Evolutionary conservation across 106 monocot species (phyloP).

Genomic region (Allium fistulosum): DNA sequence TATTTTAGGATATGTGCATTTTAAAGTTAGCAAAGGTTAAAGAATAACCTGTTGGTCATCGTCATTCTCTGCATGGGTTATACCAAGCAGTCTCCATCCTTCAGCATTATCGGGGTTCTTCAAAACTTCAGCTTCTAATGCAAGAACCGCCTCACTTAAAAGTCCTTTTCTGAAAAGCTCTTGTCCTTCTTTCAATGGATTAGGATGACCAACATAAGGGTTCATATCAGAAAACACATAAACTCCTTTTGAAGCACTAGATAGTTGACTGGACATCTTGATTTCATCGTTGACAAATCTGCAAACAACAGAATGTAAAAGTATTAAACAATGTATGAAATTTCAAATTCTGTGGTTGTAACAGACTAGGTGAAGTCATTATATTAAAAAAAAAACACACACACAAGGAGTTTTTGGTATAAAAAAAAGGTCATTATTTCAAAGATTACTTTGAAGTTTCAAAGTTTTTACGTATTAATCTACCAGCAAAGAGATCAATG

Average conservation of each 20-base stretch:
- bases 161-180: slow-evolving; percentile 99
- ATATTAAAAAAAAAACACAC: no score
- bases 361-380: no score
- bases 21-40: slow-evolving; percentile 10
- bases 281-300: slow-evolving; percentile 67
- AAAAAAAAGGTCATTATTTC: no score
- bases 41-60: slow-evolving; percentile 91
- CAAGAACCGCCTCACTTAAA: slow-evolving; percentile 98
- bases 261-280: slow-evolving; percentile 28
- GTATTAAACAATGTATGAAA: neutral
- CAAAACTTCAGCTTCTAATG: slow-evolving; percentile 95
- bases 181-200: slow-evolving; percentile 93
- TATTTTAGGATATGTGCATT: no score
- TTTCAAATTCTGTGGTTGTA: no score
- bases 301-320: neutral
- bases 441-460: no score
- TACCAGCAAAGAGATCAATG: no score
- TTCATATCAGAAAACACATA: slow-evolving; percentile 95
- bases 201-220: slow-evolving; percentile 95
- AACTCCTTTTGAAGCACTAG: slow-evolving; percentile 55
- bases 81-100: slow-evolving; percentile 94
- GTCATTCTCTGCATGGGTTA: slow-evolving; percentile 99
- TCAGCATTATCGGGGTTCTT: slow-evolving; percentile 96
- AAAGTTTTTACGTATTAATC: no score
- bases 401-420: no score